These are phyloP conservation scores for Corylus heterophylla DNA, from an alignment of 306 rosid species.

Conservation along the genomic window DNA sequence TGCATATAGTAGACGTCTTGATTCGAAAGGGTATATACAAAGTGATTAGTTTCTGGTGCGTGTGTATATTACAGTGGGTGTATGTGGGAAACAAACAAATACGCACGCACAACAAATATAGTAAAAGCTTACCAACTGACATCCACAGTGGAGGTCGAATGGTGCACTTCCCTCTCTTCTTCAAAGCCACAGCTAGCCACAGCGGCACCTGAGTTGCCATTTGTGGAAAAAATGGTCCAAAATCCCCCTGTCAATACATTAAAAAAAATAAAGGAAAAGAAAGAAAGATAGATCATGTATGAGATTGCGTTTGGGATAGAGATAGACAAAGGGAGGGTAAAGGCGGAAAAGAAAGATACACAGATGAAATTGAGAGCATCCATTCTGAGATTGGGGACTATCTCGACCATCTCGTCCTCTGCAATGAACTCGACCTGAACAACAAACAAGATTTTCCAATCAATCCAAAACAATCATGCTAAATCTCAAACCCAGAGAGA, in stretches of 20 bases:
- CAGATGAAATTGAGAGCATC: conserved; percentile 69
- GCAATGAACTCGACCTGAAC: conserved; percentile 82
- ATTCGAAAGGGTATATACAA: no score
- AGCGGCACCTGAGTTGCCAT: conserved; percentile 71
- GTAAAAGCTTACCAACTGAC: conserved; percentile 63
- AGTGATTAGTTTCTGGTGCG: no score
- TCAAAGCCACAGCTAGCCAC: conserved; percentile 88
- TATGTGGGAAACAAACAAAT: background rate
- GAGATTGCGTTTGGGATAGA: background rate
- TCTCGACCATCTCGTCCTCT: conserved; percentile 72
- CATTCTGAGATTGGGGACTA: conserved; percentile 86
- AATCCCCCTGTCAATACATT: conserved; percentile 73
- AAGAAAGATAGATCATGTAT: background rate
- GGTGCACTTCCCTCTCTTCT: conserved; percentile 84
- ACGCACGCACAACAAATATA: background rate
- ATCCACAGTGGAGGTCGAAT: conserved; percentile 82
- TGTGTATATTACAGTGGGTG: no score
- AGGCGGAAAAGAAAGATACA: conserved; percentile 37
- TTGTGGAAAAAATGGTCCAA: conserved; percentile 85
- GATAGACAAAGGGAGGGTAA: background rate
- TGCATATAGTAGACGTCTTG: no score
- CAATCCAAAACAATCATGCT: background rate
- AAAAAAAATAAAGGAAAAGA: background rate
- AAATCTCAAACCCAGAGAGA: background rate
- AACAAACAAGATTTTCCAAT: background rate